Evolutionary conservation across 768 basidiomycete species (phyloP), one percentile per base, ranked within the genome.

Genomic region (Amanita subjunquillea): DNA sequence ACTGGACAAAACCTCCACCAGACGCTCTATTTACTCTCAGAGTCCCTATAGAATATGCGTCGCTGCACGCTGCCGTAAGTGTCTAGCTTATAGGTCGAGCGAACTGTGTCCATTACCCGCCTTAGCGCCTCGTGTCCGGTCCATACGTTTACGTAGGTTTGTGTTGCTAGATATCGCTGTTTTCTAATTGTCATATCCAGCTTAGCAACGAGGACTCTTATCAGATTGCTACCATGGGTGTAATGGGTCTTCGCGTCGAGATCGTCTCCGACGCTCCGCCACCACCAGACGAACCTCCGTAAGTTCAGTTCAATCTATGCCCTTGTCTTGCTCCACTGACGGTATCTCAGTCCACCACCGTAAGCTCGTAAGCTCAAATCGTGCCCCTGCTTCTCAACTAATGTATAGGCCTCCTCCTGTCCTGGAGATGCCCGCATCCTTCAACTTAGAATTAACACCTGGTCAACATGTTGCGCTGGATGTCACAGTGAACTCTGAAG

Each of bases 1-100:
- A 90, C 53, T 92, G 90, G 90, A 80, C 83, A 23, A 90, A 88
- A 60, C 88, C 89, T 10, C 87, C 90, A 13, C 86, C 88, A 50
- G 87, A 85, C 64, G 84, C 79, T 38, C 67, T 75, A 42, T 87
- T 91, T 71, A 74, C 76, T 56, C 69, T 92, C 53, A 85, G 90
- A 23, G 80, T 91, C 0, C 90, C 90, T 2, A 83, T 88, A n/a
- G 90, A 92, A 66, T 91, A 78, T 67, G 90, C 87, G 2, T 89
- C 89, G 25, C 74, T 89, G 30, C 84, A 87, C 60, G 89, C 90
- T 50, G 83, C 88, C 44, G 88, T 91, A 63, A 62, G 86, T 71
- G 48, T 25, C 54, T 59, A 29, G 20, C 46, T 43, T 37, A 56
- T 40, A 55, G 13, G 41, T 30, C 10, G 41, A 36, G 47, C 58